Base-by-base conservation (phyloP, 2,329 filamentous ascomycete species). In the Diaporthe longicolla region DNA sequence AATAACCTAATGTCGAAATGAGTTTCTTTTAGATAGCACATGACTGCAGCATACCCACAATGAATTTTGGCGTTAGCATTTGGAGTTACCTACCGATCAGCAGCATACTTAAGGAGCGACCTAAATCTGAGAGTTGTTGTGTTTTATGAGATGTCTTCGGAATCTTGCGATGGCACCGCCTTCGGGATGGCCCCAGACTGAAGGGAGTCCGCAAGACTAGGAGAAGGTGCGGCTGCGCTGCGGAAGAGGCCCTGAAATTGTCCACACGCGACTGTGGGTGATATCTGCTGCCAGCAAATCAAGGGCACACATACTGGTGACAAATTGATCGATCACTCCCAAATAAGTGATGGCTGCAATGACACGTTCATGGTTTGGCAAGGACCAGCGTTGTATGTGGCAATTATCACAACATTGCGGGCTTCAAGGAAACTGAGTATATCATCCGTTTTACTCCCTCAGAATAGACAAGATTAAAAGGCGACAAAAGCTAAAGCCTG, bases 1-100 rank as follows among this genome's bases (percentile, higher is more conserved):
- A 54, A 68, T 68, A 68, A 40, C 13, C 21, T 68, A 68, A 66
- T 66, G 63, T 68, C 63, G 63, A 68, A 68, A 68, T 68, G 63
- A 68, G 63, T 54, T 35, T 35, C 45, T 54, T 52, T 68, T 68
- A 54, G 63, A 68, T 54, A 68, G 63, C 63, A 68, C 45, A 54
- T 40, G 48, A 54, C 32, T 54, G 48, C 63, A 68, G 32, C 48
- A 54, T 68, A 54, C 63, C 63, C 63, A 68, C 40, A 26, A 40
- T 68, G 63, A 68, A 54, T 21, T 68, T 45, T 54, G 63, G 63
- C 48, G 21, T 21, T 26, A 68, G 63, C 48, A 32, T 50, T 68
- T 26, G 45, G 24, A 52, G 21, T 54, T 3, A 68, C 4, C 11
- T 13, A 8, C n/a, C 3, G 13, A 13, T 17, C 63, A 54, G 5